Conservation (phyloP, 1,284 basidiomycete species). For the Lignosus rhinocerotis region DNA sequence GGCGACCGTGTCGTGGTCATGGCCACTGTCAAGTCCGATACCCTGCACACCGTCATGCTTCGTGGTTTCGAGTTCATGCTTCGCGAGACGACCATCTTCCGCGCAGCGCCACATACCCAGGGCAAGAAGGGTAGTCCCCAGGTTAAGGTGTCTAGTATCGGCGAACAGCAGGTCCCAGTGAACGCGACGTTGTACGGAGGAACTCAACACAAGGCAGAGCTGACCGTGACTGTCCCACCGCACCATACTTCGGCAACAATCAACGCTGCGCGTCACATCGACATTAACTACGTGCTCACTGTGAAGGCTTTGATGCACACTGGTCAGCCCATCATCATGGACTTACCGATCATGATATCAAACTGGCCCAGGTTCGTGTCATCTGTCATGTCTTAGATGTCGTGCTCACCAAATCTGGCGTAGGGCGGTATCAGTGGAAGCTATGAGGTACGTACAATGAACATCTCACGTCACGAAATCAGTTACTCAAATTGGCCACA, state of each 20-base stretch:
- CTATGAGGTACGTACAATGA: slow-evolving; percentile 50
- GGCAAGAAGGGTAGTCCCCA: slow-evolving; percentile 61
- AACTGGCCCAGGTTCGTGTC: slow-evolving; percentile 71
- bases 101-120: slow-evolving; percentile 52
- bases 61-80: slow-evolving; percentile 81
- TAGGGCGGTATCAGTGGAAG: slow-evolving; percentile 66
- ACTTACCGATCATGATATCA: slow-evolving; percentile 75
- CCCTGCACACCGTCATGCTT: slow-evolving; percentile 59
- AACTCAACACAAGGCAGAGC: slow-evolving; percentile 66
- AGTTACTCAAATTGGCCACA: slow-evolving; percentile 24
- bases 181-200: slow-evolving; percentile 73
- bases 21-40: slow-evolving; percentile 73
- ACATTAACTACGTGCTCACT: slow-evolving; percentile 75
- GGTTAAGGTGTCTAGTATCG: slow-evolving; percentile 50
- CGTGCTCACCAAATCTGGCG: background rate
- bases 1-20: slow-evolving; percentile 76
- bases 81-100: slow-evolving; percentile 72
- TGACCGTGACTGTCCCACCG: slow-evolving; percentile 66
- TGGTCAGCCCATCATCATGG: slow-evolving; percentile 64
- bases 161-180: slow-evolving; percentile 68
- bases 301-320: slow-evolving; percentile 77
- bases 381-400: background rate
- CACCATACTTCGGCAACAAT: slow-evolving; percentile 76
- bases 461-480: background rate
- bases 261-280: slow-evolving; percentile 76